Evolutionary conservation across 23 red algal species (phyloP), one percentile per base, ranked within the genome.

Genomic region (Chondrus crispus): DNA sequence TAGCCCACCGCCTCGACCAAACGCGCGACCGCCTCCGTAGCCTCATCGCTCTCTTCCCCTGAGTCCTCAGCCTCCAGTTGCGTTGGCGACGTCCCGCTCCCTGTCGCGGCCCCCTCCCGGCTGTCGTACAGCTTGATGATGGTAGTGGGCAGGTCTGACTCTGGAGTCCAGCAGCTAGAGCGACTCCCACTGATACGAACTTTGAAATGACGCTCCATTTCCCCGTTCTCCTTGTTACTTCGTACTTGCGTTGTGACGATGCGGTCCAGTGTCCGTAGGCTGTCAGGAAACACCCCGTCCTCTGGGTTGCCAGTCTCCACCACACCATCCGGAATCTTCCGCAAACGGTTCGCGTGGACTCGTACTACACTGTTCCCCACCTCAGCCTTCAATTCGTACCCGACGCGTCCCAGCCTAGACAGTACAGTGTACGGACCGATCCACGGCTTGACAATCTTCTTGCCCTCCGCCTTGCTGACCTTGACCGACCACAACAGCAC

Each of bases 311-410:
- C 78, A n/a, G 5, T 60, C 78, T 82, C 47, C 24, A 40, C 52
- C 4, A 53, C 47, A 29, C 48, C 46, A 55, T 82, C 78, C 3
- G 9, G 28, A n/a, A 82, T 40, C 42, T 82, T 53, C 40, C 46
- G n/a, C 46, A 82, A 26, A 6, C 78, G 46, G 55, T 82, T 82
- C n/a, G 33, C 78, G 78, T 82, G 78, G 28, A 45, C 51, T 60
- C 78, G 47, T 11, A 5, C 78, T 24, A 57, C 7, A n/a, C 33
- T 60, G 22, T 45, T 40, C 24, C 28, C 24, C 20, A 82, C 78
- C 5, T 82, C 78, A 55, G 46, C 24, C 52, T 57, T 47, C 4
- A 63, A 60, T 28, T 41, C 13, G 44, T 82, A 82, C 32, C 5
- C 51, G 33, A 60, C 6, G 5, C 51, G 46, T 20, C 33, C 51